These are phyloP conservation scores for Phoma sp. DNA, from an alignment of 2,329 filamentous ascomycete genomes.

Conservation along the genomic window DNA sequence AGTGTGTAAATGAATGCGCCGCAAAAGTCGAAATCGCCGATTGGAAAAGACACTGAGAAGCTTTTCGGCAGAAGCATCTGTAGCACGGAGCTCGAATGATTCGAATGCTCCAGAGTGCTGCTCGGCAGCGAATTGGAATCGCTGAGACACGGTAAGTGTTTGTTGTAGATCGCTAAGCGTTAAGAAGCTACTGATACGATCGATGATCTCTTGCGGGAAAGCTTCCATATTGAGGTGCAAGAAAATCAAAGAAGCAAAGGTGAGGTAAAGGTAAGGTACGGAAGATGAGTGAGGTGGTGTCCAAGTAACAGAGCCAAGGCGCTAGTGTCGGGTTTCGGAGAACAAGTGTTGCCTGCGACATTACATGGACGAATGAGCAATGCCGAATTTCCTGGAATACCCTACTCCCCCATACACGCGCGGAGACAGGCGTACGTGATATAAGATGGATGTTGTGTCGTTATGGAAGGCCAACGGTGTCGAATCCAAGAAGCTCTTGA, in stretches of 20 bases:
- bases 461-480: too few species aligned
- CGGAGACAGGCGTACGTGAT: too few species aligned
- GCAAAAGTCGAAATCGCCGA: neutral
- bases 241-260: too few species aligned
- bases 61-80: neutral
- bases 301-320: too few species aligned
- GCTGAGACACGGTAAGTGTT: neutral
- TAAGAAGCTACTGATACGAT: neutral
- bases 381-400: too few species aligned
- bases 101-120: neutral
- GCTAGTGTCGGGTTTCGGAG: too few species aligned
- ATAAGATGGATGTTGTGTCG: too few species aligned
- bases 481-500: too few species aligned
- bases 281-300: too few species aligned
- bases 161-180: neutral
- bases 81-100: neutral
- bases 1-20: neutral
- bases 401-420: too few species aligned
- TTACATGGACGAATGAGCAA: too few species aligned
- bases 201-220: neutral
- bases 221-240: neutral
- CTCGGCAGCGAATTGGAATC: neutral
- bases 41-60: neutral
- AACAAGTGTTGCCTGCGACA: neutral
- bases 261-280: too few species aligned